phyloP scores from a whole-genome alignment of 169 alveolate genomes.

The Plasmodium reichenowi region DNA sequence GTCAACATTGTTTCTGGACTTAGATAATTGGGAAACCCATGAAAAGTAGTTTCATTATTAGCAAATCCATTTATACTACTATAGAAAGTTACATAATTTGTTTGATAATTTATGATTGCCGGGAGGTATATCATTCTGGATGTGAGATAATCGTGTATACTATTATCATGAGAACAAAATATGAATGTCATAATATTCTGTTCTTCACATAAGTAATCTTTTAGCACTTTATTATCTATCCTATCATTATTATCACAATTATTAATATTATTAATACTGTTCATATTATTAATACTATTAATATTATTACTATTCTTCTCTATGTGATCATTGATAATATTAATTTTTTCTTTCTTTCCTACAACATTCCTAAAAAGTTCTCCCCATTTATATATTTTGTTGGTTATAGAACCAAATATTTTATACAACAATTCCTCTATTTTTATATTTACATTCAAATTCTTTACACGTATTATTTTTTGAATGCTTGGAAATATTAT shows the following conservation, averaged over 20 bases:
- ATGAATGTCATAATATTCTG: conserved; percentile 31
- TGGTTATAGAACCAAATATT: conserved; percentile 37
- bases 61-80: conserved; percentile 44
- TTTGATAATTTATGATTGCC: conserved; percentile 47
- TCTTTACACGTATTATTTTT: conserved; percentile 55
- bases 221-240: conserved; percentile 6
- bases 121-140: conserved; percentile 46
- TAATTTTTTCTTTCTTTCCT: conserved; percentile 3
- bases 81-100: conserved; percentile 43
- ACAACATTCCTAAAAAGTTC: conserved; percentile 39
- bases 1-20: conserved; percentile 45
- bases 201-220: conserved; percentile 14
- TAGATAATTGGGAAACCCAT: conserved; percentile 70
- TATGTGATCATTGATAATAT: not conserved
- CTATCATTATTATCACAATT: no score
- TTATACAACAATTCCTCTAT: conserved; percentile 41
- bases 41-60: conserved; percentile 25
- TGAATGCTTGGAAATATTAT: conserved; percentile 32
- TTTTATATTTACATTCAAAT: conserved; percentile 38
- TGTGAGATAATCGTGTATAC: conserved; percentile 37
- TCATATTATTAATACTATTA: no score
- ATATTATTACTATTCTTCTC: no score
- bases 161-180: conserved; percentile 41
- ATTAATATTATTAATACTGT: no score
- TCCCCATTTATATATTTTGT: conserved; percentile 28